A percentile compares a stretch with the other conserved stretches of the same genome.
Conservation (phyloP, 306 rosid genomes). For the Cercis canadensis region DNA sequence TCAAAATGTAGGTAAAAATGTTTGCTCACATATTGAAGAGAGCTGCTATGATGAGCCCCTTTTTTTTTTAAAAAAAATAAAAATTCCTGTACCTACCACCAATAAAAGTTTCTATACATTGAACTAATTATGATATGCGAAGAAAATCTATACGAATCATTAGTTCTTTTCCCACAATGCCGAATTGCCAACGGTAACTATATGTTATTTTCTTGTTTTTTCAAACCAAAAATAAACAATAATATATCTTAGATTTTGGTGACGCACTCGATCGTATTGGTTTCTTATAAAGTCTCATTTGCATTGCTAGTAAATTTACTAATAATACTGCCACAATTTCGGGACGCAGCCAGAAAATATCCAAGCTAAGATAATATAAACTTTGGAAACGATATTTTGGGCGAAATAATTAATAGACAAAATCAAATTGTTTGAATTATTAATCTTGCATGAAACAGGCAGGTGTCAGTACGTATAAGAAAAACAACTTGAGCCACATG, state of each 20-base stretch:
- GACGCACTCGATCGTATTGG: too few relatives aligned
- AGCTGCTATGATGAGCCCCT: constrained; percentile 28
- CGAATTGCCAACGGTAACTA: too few relatives aligned
- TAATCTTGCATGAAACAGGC: constrained; percentile 2
- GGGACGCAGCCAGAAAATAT: background rate
- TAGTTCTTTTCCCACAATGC: background rate
- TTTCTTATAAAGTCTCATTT: too few relatives aligned
- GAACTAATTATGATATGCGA: constrained; percentile 1
- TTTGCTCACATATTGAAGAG: constrained; percentile 45
- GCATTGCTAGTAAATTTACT: too few relatives aligned
- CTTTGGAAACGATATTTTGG: background rate
- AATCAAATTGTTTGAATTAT: too few relatives aligned
- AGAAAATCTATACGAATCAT: background rate
- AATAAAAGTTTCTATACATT: constrained; percentile 14
- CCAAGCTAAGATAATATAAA: background rate
- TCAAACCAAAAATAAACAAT: too few relatives aligned
- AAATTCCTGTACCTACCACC: constrained; percentile 34
- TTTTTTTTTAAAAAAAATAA: background rate
- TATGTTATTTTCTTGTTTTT: too few relatives aligned
- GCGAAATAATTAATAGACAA: background rate
- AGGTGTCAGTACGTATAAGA: constrained; percentile 26
- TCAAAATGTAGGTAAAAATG: constrained; percentile 46
- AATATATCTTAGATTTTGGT: too few relatives aligned
- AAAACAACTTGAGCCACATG: background rate
- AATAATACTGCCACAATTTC: too few relatives aligned